Evolutionary conservation across 1,284 basidiomycete species (phyloP), one percentile per base, ranked within the genome.

Genomic region (Fistulina hepatica): DNA sequence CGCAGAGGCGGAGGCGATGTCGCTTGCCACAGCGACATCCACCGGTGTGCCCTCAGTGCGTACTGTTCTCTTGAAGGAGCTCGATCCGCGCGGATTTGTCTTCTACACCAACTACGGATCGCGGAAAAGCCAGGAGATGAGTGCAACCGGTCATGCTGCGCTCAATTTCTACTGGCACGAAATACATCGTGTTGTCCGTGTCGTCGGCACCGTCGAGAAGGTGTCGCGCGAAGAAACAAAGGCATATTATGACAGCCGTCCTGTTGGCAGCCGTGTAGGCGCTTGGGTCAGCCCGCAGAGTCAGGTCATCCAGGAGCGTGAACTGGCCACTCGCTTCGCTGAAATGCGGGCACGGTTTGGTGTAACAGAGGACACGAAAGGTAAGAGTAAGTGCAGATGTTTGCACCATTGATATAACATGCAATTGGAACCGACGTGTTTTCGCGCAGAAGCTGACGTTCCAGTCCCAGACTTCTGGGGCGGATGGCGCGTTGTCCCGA

Each of bases 81-180:
- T 89, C 51, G 86, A 94, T 61, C 54, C 67, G 17, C 71, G 65
- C 35, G 92, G 93, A 24, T 97, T 98, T 62, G 74, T 94, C 39
- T 97, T 97, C 64, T 98, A 76, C 70, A 94, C 92, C 24, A 98
- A 98, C 64, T 98, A 98, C 65, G 72, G 73, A 24, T 94, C 90
- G 13, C 76, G 93, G 45, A 98, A 98, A 62, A 89, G 85, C 2
- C 55, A 62, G 23, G 95, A 97, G 58, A 67, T 98, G 31, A 45
- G 58, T 3, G 69, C 62, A 27, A 93, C 91, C 52, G 82, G 85
- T 0, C 69, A 80, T 51, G 90, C 84, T 1, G 76, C 88, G 2
- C 64, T 94, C 16, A 78, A 81, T 5, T 88, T 97, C 53, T 97
- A 94, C 65, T 98, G 94, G 95, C 67, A 76, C 37, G 86, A 91